A percentile compares a stretch with the other conserved stretches of the same genome.
These are phyloP conservation scores for Paradendryphiella salina DNA, from an alignment of 2,329 filamentous ascomycete species.

Conservation along the genomic window DNA sequence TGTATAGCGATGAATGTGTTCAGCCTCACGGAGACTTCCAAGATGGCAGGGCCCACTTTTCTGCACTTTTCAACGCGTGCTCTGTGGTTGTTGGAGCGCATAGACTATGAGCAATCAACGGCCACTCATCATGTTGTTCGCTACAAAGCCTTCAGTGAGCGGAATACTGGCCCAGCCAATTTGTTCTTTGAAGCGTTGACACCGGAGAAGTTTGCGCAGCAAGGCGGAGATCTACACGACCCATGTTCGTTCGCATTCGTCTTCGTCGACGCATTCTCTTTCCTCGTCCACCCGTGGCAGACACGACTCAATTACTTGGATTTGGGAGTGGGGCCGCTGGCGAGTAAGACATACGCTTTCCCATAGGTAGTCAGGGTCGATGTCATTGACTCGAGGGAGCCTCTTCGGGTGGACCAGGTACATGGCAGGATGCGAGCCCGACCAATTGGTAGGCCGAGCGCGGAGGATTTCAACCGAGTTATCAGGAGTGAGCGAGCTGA, in stretches of 20 bases:
- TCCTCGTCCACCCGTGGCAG: conserved; percentile 5
- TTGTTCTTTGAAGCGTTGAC: not conserved
- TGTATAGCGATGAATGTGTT: conserved; percentile 6
- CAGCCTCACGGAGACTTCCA: not conserved
- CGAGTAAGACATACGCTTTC: not conserved
- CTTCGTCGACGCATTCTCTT: conserved; percentile 6
- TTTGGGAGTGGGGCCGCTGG: not conserved
- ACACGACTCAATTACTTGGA: conserved; percentile 9
- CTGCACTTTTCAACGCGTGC: not conserved
- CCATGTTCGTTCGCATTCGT: conserved; percentile 9
- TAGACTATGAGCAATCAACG: not conserved
- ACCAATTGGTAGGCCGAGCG: conserved; percentile 10
- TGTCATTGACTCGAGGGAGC: conserved; percentile 11
- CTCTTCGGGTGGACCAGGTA: conserved; percentile 6
- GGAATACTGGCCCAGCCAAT: not conserved
- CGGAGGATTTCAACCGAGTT: conserved; percentile 18
- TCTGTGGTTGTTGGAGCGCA: not conserved
- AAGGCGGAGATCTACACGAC: not conserved
- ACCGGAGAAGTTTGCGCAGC: conserved; percentile 1
- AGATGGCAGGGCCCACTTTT: not conserved
- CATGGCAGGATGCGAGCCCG: conserved; percentile 4
- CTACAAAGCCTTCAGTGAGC: not conserved
- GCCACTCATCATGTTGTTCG: not conserved
- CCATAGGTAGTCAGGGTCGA: not conserved
- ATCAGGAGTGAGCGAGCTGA: conserved; percentile 15